phyloP scores from a whole-genome alignment of 768 basidiomycete genomes.

The Coprinopsis sp. region DNA sequence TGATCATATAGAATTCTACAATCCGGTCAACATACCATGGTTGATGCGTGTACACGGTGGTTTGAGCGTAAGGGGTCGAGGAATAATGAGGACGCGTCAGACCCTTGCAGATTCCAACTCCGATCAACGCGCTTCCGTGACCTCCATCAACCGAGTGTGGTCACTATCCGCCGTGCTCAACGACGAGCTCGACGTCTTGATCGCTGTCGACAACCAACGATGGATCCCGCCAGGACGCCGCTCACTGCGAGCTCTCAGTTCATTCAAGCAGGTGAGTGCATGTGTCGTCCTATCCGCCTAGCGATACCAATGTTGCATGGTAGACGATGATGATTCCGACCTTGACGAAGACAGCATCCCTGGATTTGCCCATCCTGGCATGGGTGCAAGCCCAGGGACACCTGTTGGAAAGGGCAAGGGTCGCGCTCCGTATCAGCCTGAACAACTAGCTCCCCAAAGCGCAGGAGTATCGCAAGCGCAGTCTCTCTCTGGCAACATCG shows the following conservation, averaged over 20 bases:
- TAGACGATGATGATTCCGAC: constrained; percentile 79
- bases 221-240: constrained; percentile 46
- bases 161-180: not conserved
- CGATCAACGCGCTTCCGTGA: constrained; percentile 15
- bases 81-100: constrained; percentile 47
- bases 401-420: constrained; percentile 64
- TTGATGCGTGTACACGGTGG: constrained; percentile 12
- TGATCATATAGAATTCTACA: not conserved
- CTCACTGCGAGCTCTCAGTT: constrained; percentile 66
- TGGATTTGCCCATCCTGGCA: constrained; percentile 64
- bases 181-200: not conserved
- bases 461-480: constrained; percentile 24
- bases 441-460: constrained; percentile 42
- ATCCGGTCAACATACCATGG: constrained; percentile 22
- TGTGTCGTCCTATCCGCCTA: not conserved
- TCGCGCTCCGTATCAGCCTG: constrained; percentile 50
- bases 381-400: constrained; percentile 36
- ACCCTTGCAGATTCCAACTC: constrained; percentile 32
- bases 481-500: constrained; percentile 67
- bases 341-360: constrained; percentile 79
- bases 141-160: constrained; percentile 1
- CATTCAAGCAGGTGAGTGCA: constrained; percentile 64
- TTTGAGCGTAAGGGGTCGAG: constrained; percentile 7
- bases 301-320: not conserved
- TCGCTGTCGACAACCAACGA: constrained; percentile 13